A percentile compares a stretch with the other conserved stretches of the same genome.
Evolutionary conservation across 2,329 filamentous ascomycete species (phyloP).

Genomic region (Penicillium rolfsii): DNA sequence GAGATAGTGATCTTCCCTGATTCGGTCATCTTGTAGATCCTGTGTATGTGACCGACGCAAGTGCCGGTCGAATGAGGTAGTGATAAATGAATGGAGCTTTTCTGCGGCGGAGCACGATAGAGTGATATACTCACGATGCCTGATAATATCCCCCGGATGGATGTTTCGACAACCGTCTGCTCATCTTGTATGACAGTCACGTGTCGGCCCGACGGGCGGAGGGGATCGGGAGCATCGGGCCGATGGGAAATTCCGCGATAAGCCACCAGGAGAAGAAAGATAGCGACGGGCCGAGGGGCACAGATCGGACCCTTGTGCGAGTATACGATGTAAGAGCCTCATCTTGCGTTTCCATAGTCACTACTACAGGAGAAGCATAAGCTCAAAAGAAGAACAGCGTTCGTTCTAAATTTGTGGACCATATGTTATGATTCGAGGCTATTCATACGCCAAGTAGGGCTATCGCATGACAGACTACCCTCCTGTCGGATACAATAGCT

Average conservation of each 20-base stretch:
- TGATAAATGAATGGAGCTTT: neutral
- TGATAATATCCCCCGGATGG: conserved; percentile 1
- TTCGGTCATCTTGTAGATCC: conserved; percentile 25
- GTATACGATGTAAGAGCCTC: neutral
- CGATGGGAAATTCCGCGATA: conserved; percentile 16
- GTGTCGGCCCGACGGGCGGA: conserved; percentile 34
- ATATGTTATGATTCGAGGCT: too few relatives aligned
- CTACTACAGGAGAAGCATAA: neutral
- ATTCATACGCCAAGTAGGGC: too few relatives aligned
- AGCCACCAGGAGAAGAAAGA: neutral
- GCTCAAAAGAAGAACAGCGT: neutral
- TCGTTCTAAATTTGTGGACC: neutral
- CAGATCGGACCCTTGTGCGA: neutral
- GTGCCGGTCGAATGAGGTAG: neutral
- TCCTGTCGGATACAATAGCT: too few relatives aligned
- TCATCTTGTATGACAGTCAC: conserved; percentile 25
- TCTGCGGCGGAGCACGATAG: neutral
- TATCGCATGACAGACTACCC: too few relatives aligned
- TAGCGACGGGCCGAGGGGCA: neutral
- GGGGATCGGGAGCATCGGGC: conserved; percentile 26
- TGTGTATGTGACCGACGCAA: neutral
- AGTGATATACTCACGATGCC: conserved; percentile 15
- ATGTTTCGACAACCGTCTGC: conserved; percentile 1
- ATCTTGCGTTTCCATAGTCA: neutral
- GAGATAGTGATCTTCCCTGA: conserved; percentile 42